Evolutionary conservation across 2,329 filamentous ascomycete genomes (phyloP).

Genomic region (Fusarium udum): DNA sequence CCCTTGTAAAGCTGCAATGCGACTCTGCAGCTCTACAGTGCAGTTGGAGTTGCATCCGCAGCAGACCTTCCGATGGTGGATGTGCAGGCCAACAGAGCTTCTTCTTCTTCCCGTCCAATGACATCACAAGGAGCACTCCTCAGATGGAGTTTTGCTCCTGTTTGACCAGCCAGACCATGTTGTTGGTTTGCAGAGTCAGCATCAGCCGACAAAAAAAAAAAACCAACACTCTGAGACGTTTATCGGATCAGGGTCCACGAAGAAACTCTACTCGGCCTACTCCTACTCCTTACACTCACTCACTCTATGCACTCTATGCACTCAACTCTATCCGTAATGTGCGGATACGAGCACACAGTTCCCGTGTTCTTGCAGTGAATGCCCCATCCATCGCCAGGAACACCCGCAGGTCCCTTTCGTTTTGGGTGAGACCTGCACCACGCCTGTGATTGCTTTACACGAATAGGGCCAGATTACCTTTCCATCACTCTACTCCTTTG

Average conservation of each 20-base stretch:
- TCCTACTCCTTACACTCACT: background rate
- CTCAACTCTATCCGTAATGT: background rate
- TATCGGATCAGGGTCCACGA: constrained; percentile 21
- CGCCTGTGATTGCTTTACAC: constrained; percentile 28
- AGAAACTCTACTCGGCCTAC: background rate
- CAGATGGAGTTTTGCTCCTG: background rate
- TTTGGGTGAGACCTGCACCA: constrained; percentile 38
- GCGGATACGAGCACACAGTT: background rate
- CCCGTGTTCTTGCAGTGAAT: background rate
- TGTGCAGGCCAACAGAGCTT: background rate
- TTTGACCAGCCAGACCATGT: background rate
- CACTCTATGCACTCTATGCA: too few species aligned
- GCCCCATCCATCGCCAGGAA: constrained; percentile 22
- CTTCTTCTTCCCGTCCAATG: constrained; percentile 14
- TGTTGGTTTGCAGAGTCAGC: constrained; percentile 7
- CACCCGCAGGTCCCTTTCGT: constrained; percentile 23
- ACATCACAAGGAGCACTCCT: constrained; percentile 16
- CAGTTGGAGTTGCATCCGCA: background rate
- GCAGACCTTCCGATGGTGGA: background rate
- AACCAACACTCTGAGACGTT: constrained; percentile 13
- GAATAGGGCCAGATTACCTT: constrained; percentile 18
- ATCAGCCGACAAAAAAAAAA: background rate
- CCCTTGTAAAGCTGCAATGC: constrained; percentile 2
- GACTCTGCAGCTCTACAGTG: background rate
- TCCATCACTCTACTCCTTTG: constrained; percentile 1